Conservation (phyloP, 768 basidiomycete genomes). For the Coprinopsis strossmayeri region DNA sequence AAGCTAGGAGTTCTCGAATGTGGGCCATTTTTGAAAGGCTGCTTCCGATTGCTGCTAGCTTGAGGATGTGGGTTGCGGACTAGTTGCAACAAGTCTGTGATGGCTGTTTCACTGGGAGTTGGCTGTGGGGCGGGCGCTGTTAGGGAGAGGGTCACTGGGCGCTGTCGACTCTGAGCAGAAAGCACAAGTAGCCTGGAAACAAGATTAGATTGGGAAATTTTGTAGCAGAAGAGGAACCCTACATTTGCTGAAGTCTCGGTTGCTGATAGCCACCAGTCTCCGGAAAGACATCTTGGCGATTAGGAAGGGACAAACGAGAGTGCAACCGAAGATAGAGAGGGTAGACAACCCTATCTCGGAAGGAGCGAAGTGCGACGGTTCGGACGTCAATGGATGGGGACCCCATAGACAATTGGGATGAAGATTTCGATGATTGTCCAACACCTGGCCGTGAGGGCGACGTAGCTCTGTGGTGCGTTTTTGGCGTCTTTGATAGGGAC, state of each 20-base stretch:
- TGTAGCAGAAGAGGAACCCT: conserved; percentile 15
- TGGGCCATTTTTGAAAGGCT: conserved; percentile 19
- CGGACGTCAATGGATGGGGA: conserved; percentile 71
- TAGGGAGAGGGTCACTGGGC: conserved; percentile 53
- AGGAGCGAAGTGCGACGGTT: conserved; percentile 69
- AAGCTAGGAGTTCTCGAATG: conserved; percentile 54
- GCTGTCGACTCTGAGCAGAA: conserved; percentile 59
- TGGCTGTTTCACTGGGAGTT: conserved; percentile 59
- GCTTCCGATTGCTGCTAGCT: conserved; percentile 25
- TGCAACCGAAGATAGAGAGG: conserved; percentile 55
- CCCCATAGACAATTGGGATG: conserved; percentile 26
- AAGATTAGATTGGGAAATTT: conserved; percentile 5
- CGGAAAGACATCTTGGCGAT: conserved; percentile 48
- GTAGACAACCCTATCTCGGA: conserved; percentile 73
- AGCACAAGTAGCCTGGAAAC: conserved; percentile 64
- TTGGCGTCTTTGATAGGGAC: conserved; percentile 59
- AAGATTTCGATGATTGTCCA: conserved; percentile 33
- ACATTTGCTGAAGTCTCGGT: conserved; percentile 81
- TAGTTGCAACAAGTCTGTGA: conserved; percentile 57
- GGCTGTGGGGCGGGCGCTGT: conserved; percentile 51
- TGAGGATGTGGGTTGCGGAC: conserved; percentile 49
- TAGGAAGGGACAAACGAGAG: conserved; percentile 45
- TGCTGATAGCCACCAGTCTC: conserved; percentile 52
- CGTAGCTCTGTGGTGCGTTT: conserved; percentile 43
- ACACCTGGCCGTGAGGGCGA: conserved; percentile 42